Evolutionary conservation across 2,329 filamentous ascomycete genomes (phyloP).

Genomic region (Falciphora oryzae): DNA sequence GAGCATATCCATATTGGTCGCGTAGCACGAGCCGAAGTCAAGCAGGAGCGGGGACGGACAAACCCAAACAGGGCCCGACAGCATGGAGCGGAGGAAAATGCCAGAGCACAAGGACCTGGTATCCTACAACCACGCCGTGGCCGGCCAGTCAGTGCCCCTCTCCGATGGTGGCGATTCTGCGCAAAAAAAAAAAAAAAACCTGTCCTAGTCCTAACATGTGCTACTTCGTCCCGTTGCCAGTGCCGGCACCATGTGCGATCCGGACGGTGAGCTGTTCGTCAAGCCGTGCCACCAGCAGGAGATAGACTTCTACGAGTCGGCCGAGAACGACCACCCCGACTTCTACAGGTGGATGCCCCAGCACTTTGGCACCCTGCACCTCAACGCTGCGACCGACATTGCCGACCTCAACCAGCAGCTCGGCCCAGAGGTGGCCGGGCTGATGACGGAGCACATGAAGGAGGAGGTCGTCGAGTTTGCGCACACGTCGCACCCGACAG

Average conservation of each 20-base stretch:
- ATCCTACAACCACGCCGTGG: conserved; percentile 70
- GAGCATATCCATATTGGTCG: not conserved
- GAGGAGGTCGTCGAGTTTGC: conserved; percentile 27
- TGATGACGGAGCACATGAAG: conserved; percentile 36
- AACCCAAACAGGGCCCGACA: conserved; percentile 10
- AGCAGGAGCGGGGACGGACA: not conserved
- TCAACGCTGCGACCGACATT: conserved; percentile 51
- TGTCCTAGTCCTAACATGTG: not conserved
- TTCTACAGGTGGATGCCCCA: conserved; percentile 78
- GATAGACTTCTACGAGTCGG: conserved; percentile 83
- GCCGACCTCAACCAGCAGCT: conserved; percentile 44
- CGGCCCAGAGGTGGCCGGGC: conserved; percentile 33
- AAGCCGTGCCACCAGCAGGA: conserved; percentile 88
- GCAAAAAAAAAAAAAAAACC: no score
- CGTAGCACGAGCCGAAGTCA: not conserved
- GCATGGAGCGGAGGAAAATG: conserved; percentile 30
- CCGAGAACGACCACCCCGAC: conserved; percentile 57
- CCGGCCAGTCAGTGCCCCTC: conserved; percentile 67
- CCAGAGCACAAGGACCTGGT: conserved; percentile 57
- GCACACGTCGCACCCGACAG: not conserved
- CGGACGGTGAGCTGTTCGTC: conserved; percentile 78
- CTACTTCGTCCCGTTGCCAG: conserved; percentile 39
- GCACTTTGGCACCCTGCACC: conserved; percentile 72
- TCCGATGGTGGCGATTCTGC: conserved; percentile 4
- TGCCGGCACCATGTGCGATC: conserved; percentile 83